Conservation (phyloP, 1,139 yeast species). For the Hyphopichia buzzinii region DNA sequence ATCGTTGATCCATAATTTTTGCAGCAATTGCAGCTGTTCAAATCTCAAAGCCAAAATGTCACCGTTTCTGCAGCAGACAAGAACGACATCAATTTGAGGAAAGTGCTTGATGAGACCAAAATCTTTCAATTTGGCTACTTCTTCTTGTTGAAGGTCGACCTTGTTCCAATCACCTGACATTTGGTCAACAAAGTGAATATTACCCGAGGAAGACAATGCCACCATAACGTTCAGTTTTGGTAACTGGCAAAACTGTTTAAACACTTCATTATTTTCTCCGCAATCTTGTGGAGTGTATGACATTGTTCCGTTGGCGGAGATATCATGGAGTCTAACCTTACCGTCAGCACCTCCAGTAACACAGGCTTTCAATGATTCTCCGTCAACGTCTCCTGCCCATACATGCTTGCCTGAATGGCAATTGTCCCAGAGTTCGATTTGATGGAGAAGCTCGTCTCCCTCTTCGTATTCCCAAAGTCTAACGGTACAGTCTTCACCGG, state of each 20-base stretch:
- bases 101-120: conserved; percentile 55
- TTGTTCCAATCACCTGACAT: conserved; percentile 12
- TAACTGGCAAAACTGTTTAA: conserved; percentile 59
- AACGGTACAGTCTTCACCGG: conserved; percentile 90
- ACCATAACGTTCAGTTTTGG: conserved; percentile 38
- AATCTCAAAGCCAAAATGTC: conserved; percentile 47
- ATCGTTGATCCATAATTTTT: conserved; percentile 21
- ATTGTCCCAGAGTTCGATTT: conserved; percentile 41
- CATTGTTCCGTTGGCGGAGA: conserved; percentile 20
- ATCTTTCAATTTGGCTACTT: conserved; percentile 30
- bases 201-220: conserved; percentile 64
- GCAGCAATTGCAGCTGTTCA: conserved; percentile 12
- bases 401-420: conserved; percentile 84
- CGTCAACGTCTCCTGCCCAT: conserved; percentile 75
- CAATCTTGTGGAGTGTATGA: conserved; percentile 26
- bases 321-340: conserved; percentile 60
- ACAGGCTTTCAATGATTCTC: conserved; percentile 37
- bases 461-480: conserved; percentile 63
- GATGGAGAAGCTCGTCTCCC: conserved; percentile 21
- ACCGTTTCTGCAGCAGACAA: conserved; percentile 56
- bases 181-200: conserved; percentile 35
- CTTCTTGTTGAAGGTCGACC: conserved; percentile 31
- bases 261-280: conserved; percentile 49
- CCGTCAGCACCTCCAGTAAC: conserved; percentile 94
- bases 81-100: conserved; percentile 31